These are phyloP conservation scores for Candolleomyces eurysporus DNA, from an alignment of 768 basidiomycete species.

Conservation along the genomic window DNA sequence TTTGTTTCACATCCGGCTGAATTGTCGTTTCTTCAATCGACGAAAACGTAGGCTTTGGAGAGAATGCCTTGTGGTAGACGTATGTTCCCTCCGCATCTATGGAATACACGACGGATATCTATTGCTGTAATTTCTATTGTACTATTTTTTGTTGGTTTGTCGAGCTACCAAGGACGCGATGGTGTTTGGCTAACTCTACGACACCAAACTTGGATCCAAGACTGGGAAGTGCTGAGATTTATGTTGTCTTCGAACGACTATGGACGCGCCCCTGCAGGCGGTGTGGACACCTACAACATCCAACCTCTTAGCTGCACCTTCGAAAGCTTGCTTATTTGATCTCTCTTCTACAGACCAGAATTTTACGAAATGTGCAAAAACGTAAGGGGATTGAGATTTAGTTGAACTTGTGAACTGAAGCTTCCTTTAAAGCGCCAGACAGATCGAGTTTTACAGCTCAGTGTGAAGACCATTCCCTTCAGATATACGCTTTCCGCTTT, in stretches of 20 bases:
- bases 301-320: constrained; percentile 19
- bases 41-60: no score
- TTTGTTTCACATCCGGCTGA: no score
- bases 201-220: no score
- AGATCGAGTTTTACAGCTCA: constrained; percentile 65
- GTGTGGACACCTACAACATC: constrained; percentile 31
- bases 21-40: no score
- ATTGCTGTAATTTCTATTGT: no score
- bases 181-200: no score
- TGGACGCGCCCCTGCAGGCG: neutral
- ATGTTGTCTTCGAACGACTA: neutral
- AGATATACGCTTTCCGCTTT: constrained; percentile 47
- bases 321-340: neutral
- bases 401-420: neutral
- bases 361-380: constrained; percentile 56
- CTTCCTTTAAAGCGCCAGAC: constrained; percentile 62
- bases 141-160: no score
- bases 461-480: constrained; percentile 69
- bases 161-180: no score
- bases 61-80: no score
- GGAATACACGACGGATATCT: no score
- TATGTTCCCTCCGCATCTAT: no score
- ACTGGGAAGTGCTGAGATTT: no score
- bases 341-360: constrained; percentile 23
- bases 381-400: constrained; percentile 31